These are phyloP conservation scores for Paragyromitra xinjiangensis DNA, from an alignment of 495 filamentous ascomycete species.

Conservation along the genomic window DNA sequence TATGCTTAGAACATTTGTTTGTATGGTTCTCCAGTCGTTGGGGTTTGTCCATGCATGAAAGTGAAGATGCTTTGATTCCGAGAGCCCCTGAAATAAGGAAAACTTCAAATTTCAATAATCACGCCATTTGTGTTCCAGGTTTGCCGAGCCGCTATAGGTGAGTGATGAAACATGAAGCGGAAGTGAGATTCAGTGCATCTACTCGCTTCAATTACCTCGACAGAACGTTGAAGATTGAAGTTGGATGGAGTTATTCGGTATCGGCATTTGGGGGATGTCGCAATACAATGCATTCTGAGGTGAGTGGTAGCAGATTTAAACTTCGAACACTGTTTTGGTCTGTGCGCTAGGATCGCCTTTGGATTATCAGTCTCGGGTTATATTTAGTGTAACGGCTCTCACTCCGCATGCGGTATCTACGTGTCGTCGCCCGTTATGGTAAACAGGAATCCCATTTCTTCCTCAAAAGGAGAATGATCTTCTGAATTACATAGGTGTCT, in stretches of 20 bases:
- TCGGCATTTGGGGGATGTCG: not conserved
- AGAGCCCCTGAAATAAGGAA: not conserved
- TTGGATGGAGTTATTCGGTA: not conserved
- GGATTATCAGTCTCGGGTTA: not conserved
- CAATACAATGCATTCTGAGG: not conserved
- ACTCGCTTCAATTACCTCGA: not conserved
- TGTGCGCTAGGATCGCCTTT: not conserved
- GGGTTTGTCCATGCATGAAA: not conserved
- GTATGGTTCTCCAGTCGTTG: not conserved
- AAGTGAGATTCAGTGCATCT: not conserved
- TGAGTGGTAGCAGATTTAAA: not conserved
- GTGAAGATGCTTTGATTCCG: not conserved
- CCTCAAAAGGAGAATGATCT: not conserved
- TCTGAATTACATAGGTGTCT: not conserved
- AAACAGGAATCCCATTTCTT: not conserved
- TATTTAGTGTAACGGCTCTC: not conserved
- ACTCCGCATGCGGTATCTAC: not conserved
- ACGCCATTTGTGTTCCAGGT: not conserved
- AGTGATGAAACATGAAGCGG: constrained; percentile 2
- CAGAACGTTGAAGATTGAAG: not conserved
- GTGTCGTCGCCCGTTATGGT: not conserved
- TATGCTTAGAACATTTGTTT: too few species aligned
- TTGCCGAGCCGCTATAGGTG: constrained; percentile 1
- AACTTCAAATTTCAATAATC: not conserved
- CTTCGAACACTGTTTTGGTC: not conserved